phyloP scores from a whole-genome alignment of 257 asterid genomes.

The Capsicum chinense region DNA sequence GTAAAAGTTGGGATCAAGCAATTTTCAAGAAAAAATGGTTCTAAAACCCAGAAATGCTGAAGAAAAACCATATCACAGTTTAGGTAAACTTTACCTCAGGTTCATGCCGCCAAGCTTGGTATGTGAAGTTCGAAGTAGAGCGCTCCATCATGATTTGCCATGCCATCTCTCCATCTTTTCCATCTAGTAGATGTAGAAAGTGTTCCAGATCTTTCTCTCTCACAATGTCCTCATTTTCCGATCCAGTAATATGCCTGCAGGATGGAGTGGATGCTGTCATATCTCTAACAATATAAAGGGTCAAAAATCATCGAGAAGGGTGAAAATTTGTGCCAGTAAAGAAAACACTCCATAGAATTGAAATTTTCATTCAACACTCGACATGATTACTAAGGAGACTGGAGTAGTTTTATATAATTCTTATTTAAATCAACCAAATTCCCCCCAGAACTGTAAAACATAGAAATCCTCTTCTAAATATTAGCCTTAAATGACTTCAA shows the following conservation, averaged over 20 bases:
- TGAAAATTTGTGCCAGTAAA: neutral
- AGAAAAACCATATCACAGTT: neutral
- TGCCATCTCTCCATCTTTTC: constrained; percentile 71
- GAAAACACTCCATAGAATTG: neutral
- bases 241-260: constrained; percentile 52
- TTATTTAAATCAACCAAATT: neutral
- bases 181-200: constrained; percentile 65
- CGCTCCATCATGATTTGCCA: constrained; percentile 98
- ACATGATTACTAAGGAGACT: neutral
- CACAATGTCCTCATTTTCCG: constrained; percentile 48
- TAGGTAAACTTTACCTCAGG: constrained; percentile 62
- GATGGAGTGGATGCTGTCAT: neutral
- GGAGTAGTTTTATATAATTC: neutral
- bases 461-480: constrained; percentile 5
- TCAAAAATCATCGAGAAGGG: constrained; percentile 2
- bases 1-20: constrained; percentile 3
- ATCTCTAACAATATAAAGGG: constrained; percentile 9
- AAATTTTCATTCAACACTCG: neutral
- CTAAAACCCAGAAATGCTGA: neutral
- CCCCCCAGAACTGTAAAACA: neutral
- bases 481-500: neutral
- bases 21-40: constrained; percentile 6
- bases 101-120: constrained; percentile 98
- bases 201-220: constrained; percentile 75
- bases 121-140: constrained; percentile 74